These are phyloP conservation scores for Cercospora zeae-maydis DNA, from an alignment of 2,329 filamentous ascomycete species.

Conservation along the genomic window DNA sequence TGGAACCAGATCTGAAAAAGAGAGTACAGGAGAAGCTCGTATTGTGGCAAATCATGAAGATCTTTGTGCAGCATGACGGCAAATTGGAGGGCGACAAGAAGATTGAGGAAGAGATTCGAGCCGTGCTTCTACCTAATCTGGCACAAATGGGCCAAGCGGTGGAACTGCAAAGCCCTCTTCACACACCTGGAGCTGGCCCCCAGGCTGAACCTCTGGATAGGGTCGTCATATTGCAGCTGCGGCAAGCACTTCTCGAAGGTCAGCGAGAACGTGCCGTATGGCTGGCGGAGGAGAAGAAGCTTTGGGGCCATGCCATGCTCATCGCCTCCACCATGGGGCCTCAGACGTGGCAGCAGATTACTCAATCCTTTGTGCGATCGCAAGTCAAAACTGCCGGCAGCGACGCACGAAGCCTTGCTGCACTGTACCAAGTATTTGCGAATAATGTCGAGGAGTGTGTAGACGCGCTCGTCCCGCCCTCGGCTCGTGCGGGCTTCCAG, in stretches of 20 bases:
- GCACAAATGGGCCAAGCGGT: slow-evolving; percentile 36
- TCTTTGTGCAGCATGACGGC: slow-evolving; percentile 85
- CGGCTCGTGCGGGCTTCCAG: slow-evolving; percentile 86
- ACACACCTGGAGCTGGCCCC: slow-evolving; percentile 21
- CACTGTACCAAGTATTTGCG: slow-evolving; percentile 88
- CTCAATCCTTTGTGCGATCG: slow-evolving; percentile 91
- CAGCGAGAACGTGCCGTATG: slow-evolving; percentile 89
- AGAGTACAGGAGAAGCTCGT: slow-evolving; percentile 74
- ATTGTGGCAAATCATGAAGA: slow-evolving; percentile 78
- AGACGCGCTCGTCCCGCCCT: slow-evolving; percentile 89
- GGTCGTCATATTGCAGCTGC: slow-evolving; percentile 66
- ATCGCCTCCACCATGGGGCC: slow-evolving; percentile 75
- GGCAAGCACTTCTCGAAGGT: slow-evolving; percentile 69
- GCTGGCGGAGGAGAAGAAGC: slow-evolving; percentile 83
- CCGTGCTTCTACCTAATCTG: slow-evolving; percentile 64
- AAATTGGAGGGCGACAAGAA: slow-evolving; percentile 67
- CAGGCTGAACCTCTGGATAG: slow-evolving; percentile 66
- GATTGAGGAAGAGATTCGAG: slow-evolving; percentile 71
- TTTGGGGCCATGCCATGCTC: slow-evolving; percentile 96
- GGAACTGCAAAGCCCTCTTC: slow-evolving; percentile 36
- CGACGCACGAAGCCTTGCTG: slow-evolving; percentile 82
- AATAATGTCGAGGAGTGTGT: slow-evolving; percentile 93
- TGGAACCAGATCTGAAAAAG: slow-evolving; percentile 61
- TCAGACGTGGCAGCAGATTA: slow-evolving; percentile 81
- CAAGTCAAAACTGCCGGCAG: slow-evolving; percentile 80